Conservation (phyloP, 805 yeast genomes). For the Saturnispora zaruensis region DNA sequence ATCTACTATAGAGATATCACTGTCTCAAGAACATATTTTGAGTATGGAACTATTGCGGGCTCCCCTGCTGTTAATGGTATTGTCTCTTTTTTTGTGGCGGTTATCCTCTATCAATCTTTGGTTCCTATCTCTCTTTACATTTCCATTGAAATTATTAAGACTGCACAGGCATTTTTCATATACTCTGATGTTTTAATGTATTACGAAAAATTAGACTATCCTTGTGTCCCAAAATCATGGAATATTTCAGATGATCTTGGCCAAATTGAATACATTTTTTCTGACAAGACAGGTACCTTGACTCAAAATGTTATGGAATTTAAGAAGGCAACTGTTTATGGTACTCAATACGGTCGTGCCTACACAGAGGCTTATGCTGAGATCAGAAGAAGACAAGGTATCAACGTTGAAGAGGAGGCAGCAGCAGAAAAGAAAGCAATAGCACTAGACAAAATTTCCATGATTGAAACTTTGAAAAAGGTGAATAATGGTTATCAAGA, state of each 20-base stretch:
- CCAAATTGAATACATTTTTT: conserved; percentile 75
- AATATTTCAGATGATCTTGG: conserved; percentile 80
- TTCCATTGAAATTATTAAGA: conserved; percentile 73
- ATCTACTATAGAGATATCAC: conserved; percentile 40
- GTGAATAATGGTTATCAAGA: conserved; percentile 27
- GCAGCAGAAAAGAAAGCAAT: conserved; percentile 40
- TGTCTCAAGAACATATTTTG: conserved; percentile 55
- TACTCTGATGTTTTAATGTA: conserved; percentile 69
- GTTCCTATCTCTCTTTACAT: conserved; percentile 80
- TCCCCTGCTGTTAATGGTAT: conserved; percentile 60
- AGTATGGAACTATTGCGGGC: conserved; percentile 61
- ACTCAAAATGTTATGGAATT: conserved; percentile 84
- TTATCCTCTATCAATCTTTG: conserved; percentile 68
- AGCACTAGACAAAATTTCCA: conserved; percentile 46
- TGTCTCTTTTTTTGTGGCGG: conserved; percentile 64
- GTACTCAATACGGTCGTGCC: conserved; percentile 65
- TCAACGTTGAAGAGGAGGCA: conserved; percentile 49
- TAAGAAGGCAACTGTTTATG: conserved; percentile 70
- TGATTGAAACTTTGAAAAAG: conserved; percentile 41
- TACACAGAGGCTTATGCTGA: conserved; percentile 82
- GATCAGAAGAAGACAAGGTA: conserved; percentile 66
- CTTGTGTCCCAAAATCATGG: conserved; percentile 82
- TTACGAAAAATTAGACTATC: conserved; percentile 60
- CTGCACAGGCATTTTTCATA: conserved; percentile 75
- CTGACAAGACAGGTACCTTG: conserved; percentile 79